Evolutionary conservation across 1,139 yeast species (phyloP), one percentile per base, ranked within the genome.

Genomic region (Lodderomyces pseudojiufengensis): DNA sequence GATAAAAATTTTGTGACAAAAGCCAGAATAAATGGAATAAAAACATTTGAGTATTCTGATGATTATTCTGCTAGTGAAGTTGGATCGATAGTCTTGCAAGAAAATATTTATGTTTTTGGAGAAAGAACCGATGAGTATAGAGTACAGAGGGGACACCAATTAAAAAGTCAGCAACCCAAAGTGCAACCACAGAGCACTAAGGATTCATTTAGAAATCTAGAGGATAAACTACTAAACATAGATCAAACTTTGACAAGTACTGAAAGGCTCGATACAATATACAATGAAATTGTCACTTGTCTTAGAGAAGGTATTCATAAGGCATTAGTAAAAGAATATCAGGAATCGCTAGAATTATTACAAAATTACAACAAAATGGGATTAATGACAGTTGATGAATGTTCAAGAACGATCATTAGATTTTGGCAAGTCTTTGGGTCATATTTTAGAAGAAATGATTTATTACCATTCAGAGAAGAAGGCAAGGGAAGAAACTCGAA

Each of bases 1-100:
- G 97, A 90, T 54, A 82, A 80, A 47, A 88, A 88, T 52, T 63
- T 90, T n/a, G n/a, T n/a, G n/a, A 14, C 86, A 96, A 54, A 59
- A 76, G 43, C 84, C 83, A 54, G 95, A 96, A 0, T 62, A 88
- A 80, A 86, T 49, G 80, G 69, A 0, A 54, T 87, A 0, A 61
- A 78, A 26, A 86, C 96, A 0, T 80, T 87, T 0, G 79, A 88
- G 3, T 83, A 60, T 48, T 61, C 78, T 20, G 57, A 64, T 11
- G 73, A 67, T 0, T 78, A 85, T 84, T 70, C 76, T 2, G 84
- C 88, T 0, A n/a, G n/a, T n/a, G n/a, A n/a, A n/a, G n/a, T n/a
- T n/a, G n/a, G n/a, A n/a, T n/a, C n/a, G n/a, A n/a, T n/a, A n/a
- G n/a, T n/a, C n/a, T n/a, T n/a, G n/a, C n/a, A n/a, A n/a, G n/a